Conservation (phyloP, 78 protist species). For the Emiliania huxleyi region DNA sequence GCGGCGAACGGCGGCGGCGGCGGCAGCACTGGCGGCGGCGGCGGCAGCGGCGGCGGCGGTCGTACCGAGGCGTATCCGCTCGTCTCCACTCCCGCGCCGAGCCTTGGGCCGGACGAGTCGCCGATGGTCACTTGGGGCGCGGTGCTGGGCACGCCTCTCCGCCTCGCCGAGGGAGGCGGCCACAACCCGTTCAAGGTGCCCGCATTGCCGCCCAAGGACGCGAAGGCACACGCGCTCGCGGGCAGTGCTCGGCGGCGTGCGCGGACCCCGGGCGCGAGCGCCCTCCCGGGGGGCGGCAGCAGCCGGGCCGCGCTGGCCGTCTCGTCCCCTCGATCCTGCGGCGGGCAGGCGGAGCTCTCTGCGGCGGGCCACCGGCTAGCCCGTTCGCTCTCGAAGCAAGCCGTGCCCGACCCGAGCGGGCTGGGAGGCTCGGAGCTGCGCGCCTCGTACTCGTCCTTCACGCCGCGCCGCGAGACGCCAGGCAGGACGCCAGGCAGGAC, state of each 20-base stretch:
- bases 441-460: not conserved
- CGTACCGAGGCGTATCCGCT: not conserved
- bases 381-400: not conserved
- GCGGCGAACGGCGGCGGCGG: not conserved
- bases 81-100: slow-evolving; percentile 7
- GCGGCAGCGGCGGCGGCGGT: not conserved
- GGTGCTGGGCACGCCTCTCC: slow-evolving; percentile 58
- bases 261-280: not conserved
- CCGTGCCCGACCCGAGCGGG: not conserved
- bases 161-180: not conserved
- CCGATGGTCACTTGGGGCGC: slow-evolving; percentile 79
- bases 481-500: too few species aligned
- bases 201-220: not conserved
- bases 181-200: not conserved
- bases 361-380: not conserved
- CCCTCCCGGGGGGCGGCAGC: not conserved
- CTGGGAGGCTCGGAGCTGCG: not conserved
- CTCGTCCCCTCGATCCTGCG: not conserved
- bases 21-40: not conserved
- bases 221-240: not conserved
- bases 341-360: not conserved
- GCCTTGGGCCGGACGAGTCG: slow-evolving; percentile 29
- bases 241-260: not conserved
- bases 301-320: too few species aligned
- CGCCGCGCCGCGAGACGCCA: too few species aligned